Evolutionary conservation across 2,329 filamentous ascomycete species (phyloP).

Genomic region (Rhexocercosporidium sp.): DNA sequence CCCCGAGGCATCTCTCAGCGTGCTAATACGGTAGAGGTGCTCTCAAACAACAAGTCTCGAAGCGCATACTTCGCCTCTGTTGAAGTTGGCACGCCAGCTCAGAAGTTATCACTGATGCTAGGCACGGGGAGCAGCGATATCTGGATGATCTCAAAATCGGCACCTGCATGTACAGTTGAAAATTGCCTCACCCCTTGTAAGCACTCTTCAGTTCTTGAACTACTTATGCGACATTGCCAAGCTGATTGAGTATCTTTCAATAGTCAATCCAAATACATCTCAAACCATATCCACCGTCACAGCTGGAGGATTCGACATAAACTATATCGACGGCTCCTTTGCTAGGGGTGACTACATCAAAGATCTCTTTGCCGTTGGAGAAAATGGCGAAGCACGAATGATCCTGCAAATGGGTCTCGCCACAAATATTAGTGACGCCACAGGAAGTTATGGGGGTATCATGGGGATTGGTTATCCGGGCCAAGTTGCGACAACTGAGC

Average conservation of each 20-base stretch:
- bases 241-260: neutral
- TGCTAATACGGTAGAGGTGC: constrained; percentile 21
- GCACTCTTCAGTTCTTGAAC: constrained; percentile 44
- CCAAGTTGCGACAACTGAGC: constrained; percentile 50
- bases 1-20: constrained; percentile 22
- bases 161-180: constrained; percentile 32
- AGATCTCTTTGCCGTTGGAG: constrained; percentile 57
- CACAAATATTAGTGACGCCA: constrained; percentile 50
- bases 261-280: constrained; percentile 56
- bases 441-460: constrained; percentile 48
- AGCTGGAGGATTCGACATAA: constrained; percentile 55
- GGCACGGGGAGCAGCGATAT: constrained; percentile 69
- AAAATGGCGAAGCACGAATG: constrained; percentile 48
- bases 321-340: constrained; percentile 60
- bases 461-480: constrained; percentile 60
- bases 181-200: constrained; percentile 47
- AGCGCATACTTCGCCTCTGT: constrained; percentile 55
- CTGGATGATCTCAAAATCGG: constrained; percentile 55
- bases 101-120: constrained; percentile 58
- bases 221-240: neutral
- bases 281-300: constrained; percentile 52
- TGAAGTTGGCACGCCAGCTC: constrained; percentile 60
- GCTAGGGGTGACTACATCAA: constrained; percentile 61
- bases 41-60: constrained; percentile 57
- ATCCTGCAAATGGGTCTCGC: constrained; percentile 62